phyloP scores from a whole-genome alignment of 208 protist species.

The Trypanosoma lewisi region DNA sequence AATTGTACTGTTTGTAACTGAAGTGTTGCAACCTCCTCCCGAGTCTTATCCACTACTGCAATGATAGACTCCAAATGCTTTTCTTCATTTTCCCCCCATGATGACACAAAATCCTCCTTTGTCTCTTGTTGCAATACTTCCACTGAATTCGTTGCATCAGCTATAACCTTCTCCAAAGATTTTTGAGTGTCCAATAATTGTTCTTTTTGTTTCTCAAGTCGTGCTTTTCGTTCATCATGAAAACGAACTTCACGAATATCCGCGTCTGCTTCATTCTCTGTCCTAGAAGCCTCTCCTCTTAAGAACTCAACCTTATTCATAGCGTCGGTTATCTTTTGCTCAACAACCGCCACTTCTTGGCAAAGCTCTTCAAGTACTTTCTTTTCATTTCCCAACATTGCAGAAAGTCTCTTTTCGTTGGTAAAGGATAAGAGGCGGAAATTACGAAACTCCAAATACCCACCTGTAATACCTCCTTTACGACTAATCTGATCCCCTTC shows the following conservation, averaged over 20 bases:
- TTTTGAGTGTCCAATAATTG: constrained; percentile 41
- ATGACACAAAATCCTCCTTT: constrained; percentile 61
- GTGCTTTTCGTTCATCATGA: constrained; percentile 28
- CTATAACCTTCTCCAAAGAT: constrained; percentile 44
- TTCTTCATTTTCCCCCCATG: constrained; percentile 67
- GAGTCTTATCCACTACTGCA: constrained; percentile 36
- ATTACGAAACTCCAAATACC: constrained; percentile 89
- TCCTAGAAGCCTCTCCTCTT: constrained; percentile 45
- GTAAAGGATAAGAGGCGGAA: constrained; percentile 72
- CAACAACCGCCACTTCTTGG: constrained; percentile 65
- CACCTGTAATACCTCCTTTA: constrained; percentile 95
- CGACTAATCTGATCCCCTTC: constrained; percentile 89
- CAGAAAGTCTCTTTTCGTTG: constrained; percentile 41
- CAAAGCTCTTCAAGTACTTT: constrained; percentile 48
- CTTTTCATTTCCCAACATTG: constrained; percentile 27
- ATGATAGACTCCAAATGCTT: constrained; percentile 57
- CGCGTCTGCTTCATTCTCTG: constrained; percentile 45
- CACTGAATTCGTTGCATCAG: constrained; percentile 30
- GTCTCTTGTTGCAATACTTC: constrained; percentile 42
- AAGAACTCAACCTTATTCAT: constrained; percentile 74
- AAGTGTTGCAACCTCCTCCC: constrained; percentile 31
- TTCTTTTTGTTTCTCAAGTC: constrained; percentile 46
- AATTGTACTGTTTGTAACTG: constrained; percentile 52
- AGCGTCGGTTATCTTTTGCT: constrained; percentile 75
- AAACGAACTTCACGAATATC: constrained; percentile 43